Evolutionary conservation across 176 grass and related monocot species (phyloP).

Genomic region (Zoysia japonica): DNA sequence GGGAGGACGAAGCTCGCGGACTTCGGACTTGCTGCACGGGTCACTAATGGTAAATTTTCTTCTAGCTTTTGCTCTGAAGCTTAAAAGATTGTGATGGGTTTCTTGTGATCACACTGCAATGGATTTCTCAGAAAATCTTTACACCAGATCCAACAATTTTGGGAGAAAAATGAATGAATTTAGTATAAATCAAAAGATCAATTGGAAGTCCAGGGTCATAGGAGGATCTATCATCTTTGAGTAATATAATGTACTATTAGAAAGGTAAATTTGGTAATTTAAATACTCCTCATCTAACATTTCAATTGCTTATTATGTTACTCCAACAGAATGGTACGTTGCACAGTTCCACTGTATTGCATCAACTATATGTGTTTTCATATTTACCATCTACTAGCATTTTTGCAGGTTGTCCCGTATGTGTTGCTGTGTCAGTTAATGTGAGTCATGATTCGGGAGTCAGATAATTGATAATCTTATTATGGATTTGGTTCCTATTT

Average conservation of each 20-base stretch:
- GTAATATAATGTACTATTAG: not conserved
- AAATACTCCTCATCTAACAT: not conserved
- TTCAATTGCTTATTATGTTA: not conserved
- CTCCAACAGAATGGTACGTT: not conserved
- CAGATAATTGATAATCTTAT: constrained; percentile 6
- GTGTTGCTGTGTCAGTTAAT: constrained; percentile 14
- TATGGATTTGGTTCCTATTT: constrained; percentile 1
- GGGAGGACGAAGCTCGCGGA: constrained; percentile 83
- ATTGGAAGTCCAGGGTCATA: not conserved
- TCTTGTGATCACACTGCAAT: not conserved
- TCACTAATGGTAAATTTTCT: constrained; percentile 65
- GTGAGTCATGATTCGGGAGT: constrained; percentile 27
- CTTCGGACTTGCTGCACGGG: constrained; percentile 80
- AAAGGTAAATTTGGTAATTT: not conserved
- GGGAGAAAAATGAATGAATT: not conserved
- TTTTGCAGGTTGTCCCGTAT: constrained; percentile 36
- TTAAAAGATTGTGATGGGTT: not conserved
- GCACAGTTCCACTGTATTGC: not conserved
- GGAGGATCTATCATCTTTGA: not conserved
- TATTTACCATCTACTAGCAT: constrained; percentile 19
- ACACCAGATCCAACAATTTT: not conserved
- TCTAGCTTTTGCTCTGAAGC: not conserved
- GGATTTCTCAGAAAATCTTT: not conserved
- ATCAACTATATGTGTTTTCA: not conserved
- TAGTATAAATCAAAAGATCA: not conserved